phyloP scores from a whole-genome alignment of 306 rosid species.

The Castanopsis chinensis region DNA sequence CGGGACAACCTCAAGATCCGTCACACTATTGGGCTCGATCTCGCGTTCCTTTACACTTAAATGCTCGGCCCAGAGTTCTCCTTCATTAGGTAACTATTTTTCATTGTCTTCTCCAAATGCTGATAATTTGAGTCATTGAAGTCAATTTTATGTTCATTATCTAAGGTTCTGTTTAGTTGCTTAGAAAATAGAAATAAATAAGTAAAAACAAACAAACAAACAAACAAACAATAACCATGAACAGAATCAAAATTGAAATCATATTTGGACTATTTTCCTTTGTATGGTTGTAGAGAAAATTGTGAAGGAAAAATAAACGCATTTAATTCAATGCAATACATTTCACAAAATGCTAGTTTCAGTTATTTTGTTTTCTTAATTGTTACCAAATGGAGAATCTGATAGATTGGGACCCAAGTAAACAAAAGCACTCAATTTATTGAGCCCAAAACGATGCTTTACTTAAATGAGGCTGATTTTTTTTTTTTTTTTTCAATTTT shows the following conservation, averaged over 20 bases:
- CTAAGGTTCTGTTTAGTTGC: conserved; percentile 5
- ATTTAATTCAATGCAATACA: not conserved
- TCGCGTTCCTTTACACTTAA: conserved; percentile 28
- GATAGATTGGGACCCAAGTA: not conserved
- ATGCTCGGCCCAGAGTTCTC: conserved; percentile 46
- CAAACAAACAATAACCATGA: not conserved
- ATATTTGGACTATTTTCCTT: not conserved
- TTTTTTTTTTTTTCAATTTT: not conserved
- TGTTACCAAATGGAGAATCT: not conserved
- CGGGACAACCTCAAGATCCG: conserved; percentile 23
- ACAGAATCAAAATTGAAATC: not conserved
- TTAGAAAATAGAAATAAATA: not conserved
- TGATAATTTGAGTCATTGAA: not conserved
- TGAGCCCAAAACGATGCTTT: not conserved
- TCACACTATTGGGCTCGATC: conserved; percentile 2
- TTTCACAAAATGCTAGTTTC: not conserved
- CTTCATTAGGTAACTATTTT: conserved; percentile 40
- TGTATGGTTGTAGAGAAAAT: not conserved
- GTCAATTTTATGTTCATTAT: not conserved
- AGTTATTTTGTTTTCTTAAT: not conserved
- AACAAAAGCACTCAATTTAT: not conserved
- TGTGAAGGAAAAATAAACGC: not conserved
- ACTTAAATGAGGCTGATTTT: not conserved
- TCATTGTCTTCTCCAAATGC: not conserved
- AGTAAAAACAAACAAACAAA: too few species aligned